Conservation (phyloP, 1,139 yeast genomes). For the Diutina mesorugosa region DNA sequence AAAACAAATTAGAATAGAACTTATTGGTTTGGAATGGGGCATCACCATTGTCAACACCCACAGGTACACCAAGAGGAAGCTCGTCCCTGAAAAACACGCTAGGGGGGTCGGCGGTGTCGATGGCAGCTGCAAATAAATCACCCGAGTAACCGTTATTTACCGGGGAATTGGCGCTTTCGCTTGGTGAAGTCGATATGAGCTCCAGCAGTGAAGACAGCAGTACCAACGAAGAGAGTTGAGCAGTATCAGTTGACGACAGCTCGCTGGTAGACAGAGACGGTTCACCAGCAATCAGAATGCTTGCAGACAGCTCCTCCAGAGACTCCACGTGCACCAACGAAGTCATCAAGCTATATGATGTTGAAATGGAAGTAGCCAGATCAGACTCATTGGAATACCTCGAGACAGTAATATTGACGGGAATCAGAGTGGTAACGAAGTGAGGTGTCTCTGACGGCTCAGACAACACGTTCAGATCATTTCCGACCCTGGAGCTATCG, state of each 20-base stretch:
- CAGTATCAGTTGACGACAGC: neutral
- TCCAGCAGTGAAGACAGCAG: neutral
- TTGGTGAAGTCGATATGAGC: neutral
- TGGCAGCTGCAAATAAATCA: neutral
- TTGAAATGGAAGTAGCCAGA: neutral
- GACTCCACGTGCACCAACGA: neutral
- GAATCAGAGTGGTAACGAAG: neutral
- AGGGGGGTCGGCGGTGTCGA: neutral
- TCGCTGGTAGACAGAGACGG: neutral
- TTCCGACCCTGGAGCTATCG: neutral
- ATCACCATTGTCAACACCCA: constrained; percentile 22
- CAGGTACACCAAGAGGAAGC: constrained; percentile 36
- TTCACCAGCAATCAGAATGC: neutral
- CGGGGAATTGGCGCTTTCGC: neutral
- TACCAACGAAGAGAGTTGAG: neutral
- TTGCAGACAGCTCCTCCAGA: neutral
- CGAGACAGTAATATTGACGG: neutral
- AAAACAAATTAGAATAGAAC: constrained; percentile 66
- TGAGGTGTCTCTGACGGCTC: neutral
- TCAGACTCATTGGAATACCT: neutral
- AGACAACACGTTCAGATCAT: neutral
- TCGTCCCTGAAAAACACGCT: neutral
- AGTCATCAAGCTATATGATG: neutral
- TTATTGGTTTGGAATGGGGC: constrained; percentile 69
- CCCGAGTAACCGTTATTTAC: neutral